A percentile compares a stretch with the other conserved stretches of the same genome.
phyloP scores from a whole-genome alignment of 202 grass and related monocot genomes.

The Elaeis oleifera region DNA sequence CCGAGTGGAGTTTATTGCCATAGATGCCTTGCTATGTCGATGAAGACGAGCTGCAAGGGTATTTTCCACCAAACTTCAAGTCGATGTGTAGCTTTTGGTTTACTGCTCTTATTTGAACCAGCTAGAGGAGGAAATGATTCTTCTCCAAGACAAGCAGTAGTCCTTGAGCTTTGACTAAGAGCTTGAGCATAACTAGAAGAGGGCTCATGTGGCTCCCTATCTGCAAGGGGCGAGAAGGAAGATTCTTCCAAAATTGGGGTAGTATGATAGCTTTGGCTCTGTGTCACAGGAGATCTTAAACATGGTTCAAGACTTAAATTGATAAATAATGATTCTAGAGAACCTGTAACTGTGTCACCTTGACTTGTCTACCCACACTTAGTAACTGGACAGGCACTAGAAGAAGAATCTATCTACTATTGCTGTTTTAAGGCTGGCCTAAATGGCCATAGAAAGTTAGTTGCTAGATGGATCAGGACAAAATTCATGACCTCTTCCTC shows the following conservation, averaged over 20 bases:
- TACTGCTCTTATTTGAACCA: slow-evolving; percentile 41
- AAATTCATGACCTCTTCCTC: slow-evolving; percentile 50
- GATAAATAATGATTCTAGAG: slow-evolving; percentile 30
- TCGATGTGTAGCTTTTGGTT: slow-evolving; percentile 29
- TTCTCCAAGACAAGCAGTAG: slow-evolving; percentile 37
- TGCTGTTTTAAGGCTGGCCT: slow-evolving; percentile 22
- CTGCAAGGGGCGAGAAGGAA: slow-evolving; percentile 47
- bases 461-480: slow-evolving; percentile 28
- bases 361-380: slow-evolving; percentile 11
- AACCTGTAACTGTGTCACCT: slow-evolving; percentile 17
- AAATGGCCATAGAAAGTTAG: slow-evolving; percentile 22
- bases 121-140: slow-evolving; percentile 85
- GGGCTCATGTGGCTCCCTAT: slow-evolving; percentile 39
- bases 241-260: slow-evolving; percentile 48
- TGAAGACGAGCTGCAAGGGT: slow-evolving; percentile 67
- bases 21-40: slow-evolving; percentile 35
- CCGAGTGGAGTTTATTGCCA: slow-evolving; percentile 40
- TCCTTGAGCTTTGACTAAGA: slow-evolving; percentile 52
- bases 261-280: slow-evolving; percentile 24
- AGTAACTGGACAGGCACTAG: neutral
- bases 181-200: slow-evolving; percentile 60
- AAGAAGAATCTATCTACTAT: slow-evolving; percentile 12
- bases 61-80: slow-evolving; percentile 45
- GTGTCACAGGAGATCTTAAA: neutral
- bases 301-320: slow-evolving; percentile 14